Evolutionary conservation across 2,329 filamentous ascomycete genomes (phyloP), one percentile per base, ranked within the genome.

Genomic region (Fonsecaea pugnacius): DNA sequence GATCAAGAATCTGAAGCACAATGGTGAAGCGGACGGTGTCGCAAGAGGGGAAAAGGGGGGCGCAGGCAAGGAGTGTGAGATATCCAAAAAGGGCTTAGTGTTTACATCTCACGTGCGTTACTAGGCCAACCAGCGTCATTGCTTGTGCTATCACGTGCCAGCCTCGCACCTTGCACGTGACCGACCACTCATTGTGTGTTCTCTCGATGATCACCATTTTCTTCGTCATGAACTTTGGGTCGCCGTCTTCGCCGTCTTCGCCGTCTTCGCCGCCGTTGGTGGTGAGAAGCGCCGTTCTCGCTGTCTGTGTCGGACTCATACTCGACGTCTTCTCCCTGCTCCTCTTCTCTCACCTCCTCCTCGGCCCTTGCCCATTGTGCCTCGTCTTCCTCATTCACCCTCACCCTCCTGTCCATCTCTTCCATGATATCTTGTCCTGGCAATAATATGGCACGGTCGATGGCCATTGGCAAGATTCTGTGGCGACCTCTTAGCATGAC

Each of bases 361-460:
- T 38, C 36, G 12, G 12, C 36, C 9, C 36, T 38, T 14, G 9
- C 4, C 36, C 36, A 38, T 38, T 16, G 36, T 12, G 36, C 12
- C 36, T 38, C 36, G 36, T 38, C 36, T 12, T 12, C 36, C 36
- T 38, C 9, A 38, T 38, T 38, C 36, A 38, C 36, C 36, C 36
- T 38, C 36, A 14, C 36, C 36, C 36, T 12, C 16, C 36, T 8
- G 36, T 38, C 36, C 36, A 38, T 38, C 14, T 38, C 36, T 14
- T 38, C 36, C 36, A 38, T 38, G 9, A 38, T 38, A 14, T 38
- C 36, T 38, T 38, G 36, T 38, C 36, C 36, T 2, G 88, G 88
- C 0, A 91, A 80, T 1, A 91, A 75, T 58, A 91, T 88, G 35
- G 89, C 89, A 55, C 88, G 84, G 70, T 91, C 89, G 6, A 89